phyloP scores from a whole-genome alignment of 352 stramenopile species.

The Globisporangium parvum region DNA sequence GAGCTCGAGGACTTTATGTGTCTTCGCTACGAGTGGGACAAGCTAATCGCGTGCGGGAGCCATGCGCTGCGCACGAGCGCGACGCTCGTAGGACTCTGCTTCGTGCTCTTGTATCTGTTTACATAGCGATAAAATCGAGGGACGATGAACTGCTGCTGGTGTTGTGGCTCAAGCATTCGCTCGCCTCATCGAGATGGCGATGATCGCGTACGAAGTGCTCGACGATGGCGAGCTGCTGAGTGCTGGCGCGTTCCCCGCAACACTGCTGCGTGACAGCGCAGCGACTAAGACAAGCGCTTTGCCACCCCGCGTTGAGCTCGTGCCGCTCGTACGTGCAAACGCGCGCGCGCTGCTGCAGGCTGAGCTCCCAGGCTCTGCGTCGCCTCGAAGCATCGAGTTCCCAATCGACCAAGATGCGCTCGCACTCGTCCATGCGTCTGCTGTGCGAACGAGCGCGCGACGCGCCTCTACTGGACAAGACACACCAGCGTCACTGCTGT shows the following conservation, averaged over 20 bases:
- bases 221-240: too few relatives aligned
- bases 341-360: slow-evolving; percentile 1
- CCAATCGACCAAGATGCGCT: slow-evolving; percentile 1
- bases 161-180: too few relatives aligned
- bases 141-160: too few relatives aligned
- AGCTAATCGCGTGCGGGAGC: too few relatives aligned
- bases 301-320: slow-evolving; percentile 1
- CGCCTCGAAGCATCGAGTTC: slow-evolving; percentile 3
- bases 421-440: neutral
- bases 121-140: too few relatives aligned
- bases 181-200: too few relatives aligned
- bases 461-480: neutral
- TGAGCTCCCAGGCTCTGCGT: neutral
- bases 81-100: too few relatives aligned
- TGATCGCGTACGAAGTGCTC: too few relatives aligned
- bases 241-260: neutral
- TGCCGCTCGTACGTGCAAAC: slow-evolving; percentile 2
- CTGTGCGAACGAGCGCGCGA: neutral
- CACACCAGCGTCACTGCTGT: neutral
- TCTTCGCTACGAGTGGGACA: too few relatives aligned
- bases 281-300: neutral
- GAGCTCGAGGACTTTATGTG: too few relatives aligned
- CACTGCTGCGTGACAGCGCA: slow-evolving; percentile 4
- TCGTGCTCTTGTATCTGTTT: too few relatives aligned
- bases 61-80: too few relatives aligned